Percentiles rank a stretch among this genome's conserved stretches.
phyloP scores from a whole-genome alignment of 1,139 yeast species.

The Pichia sp. region DNA sequence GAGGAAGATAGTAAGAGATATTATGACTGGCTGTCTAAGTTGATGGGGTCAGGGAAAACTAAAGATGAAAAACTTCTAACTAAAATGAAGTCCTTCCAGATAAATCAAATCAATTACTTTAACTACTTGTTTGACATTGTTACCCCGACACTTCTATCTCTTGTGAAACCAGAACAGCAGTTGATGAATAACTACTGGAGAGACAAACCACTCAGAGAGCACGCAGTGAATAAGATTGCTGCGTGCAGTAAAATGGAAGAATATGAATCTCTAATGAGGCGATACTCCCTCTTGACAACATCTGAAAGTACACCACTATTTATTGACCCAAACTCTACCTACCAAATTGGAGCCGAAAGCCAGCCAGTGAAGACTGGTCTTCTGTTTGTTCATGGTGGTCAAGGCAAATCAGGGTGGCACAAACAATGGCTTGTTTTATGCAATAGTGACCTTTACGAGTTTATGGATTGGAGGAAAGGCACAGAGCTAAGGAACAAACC shows the following conservation, averaged over 20 bases:
- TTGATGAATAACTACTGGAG: constrained; percentile 6
- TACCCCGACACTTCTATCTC: constrained; percentile 26
- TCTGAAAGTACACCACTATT: constrained; percentile 2
- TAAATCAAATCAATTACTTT: constrained; percentile 66
- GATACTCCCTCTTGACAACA: constrained; percentile 1
- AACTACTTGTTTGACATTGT: constrained; percentile 54
- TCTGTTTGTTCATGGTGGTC: constrained; percentile 47
- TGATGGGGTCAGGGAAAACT: constrained; percentile 53
- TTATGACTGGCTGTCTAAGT: constrained; percentile 67
- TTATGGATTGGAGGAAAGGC: constrained; percentile 77
- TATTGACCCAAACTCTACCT: constrained; percentile 6
- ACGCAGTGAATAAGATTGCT: constrained; percentile 16
- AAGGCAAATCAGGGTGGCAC: constrained; percentile 81
- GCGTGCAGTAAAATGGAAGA: constrained; percentile 14
- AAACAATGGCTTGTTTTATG: constrained; percentile 80
- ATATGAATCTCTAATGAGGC: constrained; percentile 3
- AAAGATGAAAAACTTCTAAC: constrained; percentile 56
- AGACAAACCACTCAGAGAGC: constrained; percentile 13
- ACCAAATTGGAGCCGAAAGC: constrained; percentile 4
- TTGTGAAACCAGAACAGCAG: constrained; percentile 1
- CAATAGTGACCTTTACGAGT: constrained; percentile 63
- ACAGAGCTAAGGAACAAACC: constrained; percentile 58
- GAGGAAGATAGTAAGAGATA: constrained; percentile 70
- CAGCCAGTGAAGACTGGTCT: constrained; percentile 23
- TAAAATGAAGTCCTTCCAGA: constrained; percentile 57